Base-by-base conservation (phyloP, 2,329 filamentous ascomycete species). In the Epichloe gansuensis region DNA sequence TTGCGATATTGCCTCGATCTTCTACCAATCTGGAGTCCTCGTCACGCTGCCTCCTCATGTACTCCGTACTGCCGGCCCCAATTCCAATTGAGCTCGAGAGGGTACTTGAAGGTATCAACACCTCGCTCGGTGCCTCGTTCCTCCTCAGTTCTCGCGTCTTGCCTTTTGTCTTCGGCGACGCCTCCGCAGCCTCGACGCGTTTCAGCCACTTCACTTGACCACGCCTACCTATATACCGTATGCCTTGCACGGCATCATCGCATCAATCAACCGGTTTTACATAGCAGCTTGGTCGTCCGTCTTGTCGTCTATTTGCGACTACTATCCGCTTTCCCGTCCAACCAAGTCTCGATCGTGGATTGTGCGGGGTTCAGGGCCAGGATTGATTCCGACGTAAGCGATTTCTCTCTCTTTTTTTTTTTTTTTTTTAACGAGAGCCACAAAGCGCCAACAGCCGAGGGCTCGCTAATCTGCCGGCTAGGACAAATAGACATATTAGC, bases 381-480 rank as follows among this genome's bases (percentile, higher is more conserved):
- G 31, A 31, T 31, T 31, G 4, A 9, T 9, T 31, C 31, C 31
- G 9, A 31, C 31, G 31, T 11, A 31, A 31, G 9, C 31, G 31
- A 31, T 1, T 31, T 11, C 3, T 31, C 17, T 17, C 17, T 8
- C 2, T 8, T 8, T 31, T 9, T 11, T 11, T 1, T 9, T 9
- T 31, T 1, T 8, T 9, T 4, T 31, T 11, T 8, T 31, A 13
- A 49, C 37, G 34, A 49, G 7, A 21, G 28, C 34, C 46, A 54
- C 52, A 44, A 34, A 23, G 48, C 44, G 46, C 45, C 52, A 47
- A 44, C 46, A 51, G 53, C 51, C 53, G 50, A 52, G 49, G 47
- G 28, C 49, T 58, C 56, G 56, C 56, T 58, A 56, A 58, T 54
- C 54, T 31, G 31, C 28, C 28, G 28, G 8, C 28, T 31, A 31